Evolutionary conservation across 73 alveolate species (phyloP).

Genomic region (Strombidium stylifer): DNA sequence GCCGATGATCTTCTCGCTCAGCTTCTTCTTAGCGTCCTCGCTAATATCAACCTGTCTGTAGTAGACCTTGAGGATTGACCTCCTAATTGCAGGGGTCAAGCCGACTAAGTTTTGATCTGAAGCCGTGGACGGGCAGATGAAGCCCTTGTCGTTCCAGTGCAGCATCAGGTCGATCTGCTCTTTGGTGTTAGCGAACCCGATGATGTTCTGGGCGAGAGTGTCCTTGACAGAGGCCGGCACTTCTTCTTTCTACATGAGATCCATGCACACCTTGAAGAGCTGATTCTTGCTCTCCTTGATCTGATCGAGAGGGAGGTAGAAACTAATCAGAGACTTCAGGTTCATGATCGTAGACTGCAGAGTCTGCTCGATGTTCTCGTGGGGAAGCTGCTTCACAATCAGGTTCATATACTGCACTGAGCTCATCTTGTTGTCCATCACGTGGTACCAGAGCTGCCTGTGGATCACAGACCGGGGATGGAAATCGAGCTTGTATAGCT

Average conservation of each 20-base stretch:
- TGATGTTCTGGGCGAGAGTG: slow-evolving; percentile 6
- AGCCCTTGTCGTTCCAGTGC: slow-evolving; percentile 16
- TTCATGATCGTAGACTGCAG: slow-evolving; percentile 5
- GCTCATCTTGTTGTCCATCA: slow-evolving; percentile 15
- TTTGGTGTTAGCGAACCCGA: slow-evolving; percentile 10
- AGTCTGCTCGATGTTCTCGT: slow-evolving; percentile 22
- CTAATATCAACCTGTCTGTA: background rate
- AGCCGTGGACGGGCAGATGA: background rate
- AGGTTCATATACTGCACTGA: slow-evolving; percentile 29
- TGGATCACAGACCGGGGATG: slow-evolving; percentile 25
- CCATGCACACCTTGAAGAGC: slow-evolving; percentile 20
- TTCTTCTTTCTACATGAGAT: background rate
- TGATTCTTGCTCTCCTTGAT: background rate
- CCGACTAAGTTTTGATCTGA: background rate
- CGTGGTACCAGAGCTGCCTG: slow-evolving; percentile 17
- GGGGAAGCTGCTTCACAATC: background rate
- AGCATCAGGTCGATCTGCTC: slow-evolving; percentile 13
- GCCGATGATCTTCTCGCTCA: slow-evolving; percentile 7
- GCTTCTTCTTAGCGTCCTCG: background rate
- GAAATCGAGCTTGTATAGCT: slow-evolving; percentile 7
- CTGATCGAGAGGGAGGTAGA: slow-evolving; percentile 17
- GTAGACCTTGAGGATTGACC: slow-evolving; percentile 16
- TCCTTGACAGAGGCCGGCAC: background rate
- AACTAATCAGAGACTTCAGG: background rate
- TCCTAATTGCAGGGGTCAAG: background rate